Conservation (phyloP, 352 stramenopile genomes). For the Thraustochytrium striatum region DNA sequence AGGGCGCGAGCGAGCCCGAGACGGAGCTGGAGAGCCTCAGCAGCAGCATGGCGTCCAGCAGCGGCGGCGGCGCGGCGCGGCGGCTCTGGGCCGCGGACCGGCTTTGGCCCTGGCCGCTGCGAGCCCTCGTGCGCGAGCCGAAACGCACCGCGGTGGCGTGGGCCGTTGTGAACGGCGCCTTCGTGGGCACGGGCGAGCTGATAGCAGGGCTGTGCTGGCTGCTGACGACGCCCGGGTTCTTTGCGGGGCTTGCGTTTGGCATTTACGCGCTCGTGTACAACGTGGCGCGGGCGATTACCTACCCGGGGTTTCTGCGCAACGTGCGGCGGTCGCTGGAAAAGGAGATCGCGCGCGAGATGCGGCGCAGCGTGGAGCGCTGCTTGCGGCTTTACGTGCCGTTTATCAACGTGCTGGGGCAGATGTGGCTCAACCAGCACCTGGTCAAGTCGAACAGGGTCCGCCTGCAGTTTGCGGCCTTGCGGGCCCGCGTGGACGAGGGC, state of each 20-base stretch:
- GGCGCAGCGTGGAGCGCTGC: background rate
- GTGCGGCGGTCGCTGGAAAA: constrained; percentile 6
- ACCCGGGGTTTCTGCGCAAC: constrained; percentile 23
- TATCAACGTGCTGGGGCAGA: background rate
- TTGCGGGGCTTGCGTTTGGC: background rate
- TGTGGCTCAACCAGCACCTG: constrained; percentile 13
- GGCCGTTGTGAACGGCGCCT: constrained; percentile 4
- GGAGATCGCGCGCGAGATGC: constrained; percentile 21
- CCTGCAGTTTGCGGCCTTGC: background rate
- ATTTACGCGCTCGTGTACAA: constrained; percentile 30
- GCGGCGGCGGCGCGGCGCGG: no score
- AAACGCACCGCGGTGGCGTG: constrained; percentile 1
- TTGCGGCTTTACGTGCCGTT: background rate
- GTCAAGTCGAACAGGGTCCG: background rate
- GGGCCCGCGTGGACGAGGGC: background rate
- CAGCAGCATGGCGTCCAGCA: no score
- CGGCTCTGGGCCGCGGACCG: background rate
- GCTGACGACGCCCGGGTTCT: constrained; percentile 7
- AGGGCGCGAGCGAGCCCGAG: no score
- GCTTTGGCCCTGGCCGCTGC: constrained; percentile 7
- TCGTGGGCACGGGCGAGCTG: constrained; percentile 14
- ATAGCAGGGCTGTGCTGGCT: background rate
- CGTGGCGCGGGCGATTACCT: background rate
- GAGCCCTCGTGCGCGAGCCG: background rate
- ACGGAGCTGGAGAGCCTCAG: no score